phyloP scores from a whole-genome alignment of 768 basidiomycete genomes.

The Phylloporus arenicola region DNA sequence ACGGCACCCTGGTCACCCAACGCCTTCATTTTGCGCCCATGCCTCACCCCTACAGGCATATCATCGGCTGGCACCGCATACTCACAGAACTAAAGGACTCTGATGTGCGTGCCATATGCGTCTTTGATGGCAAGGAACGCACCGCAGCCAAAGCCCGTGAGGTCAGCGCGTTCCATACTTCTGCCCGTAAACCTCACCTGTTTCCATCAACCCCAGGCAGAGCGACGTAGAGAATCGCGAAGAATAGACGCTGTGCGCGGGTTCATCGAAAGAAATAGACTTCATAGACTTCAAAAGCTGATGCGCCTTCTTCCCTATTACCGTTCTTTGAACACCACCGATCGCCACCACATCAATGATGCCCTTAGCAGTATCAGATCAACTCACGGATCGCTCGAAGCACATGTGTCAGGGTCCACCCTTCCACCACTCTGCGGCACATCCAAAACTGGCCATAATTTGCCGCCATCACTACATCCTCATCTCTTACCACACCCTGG shows the following conservation, averaged over 20 bases:
- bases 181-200: neutral
- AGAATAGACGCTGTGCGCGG: conserved; percentile 47
- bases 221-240: conserved; percentile 50
- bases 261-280: conserved; percentile 52
- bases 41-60: conserved; percentile 62
- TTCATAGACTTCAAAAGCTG: conserved; percentile 46
- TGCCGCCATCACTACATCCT: conserved; percentile 4
- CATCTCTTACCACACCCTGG: conserved; percentile 10
- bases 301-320: conserved; percentile 37
- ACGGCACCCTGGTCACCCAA: conserved; percentile 83
- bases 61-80: conserved; percentile 75
- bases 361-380: conserved; percentile 16
- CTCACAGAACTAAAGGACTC: conserved; percentile 54
- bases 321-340: conserved; percentile 27
- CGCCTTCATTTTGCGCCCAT: conserved; percentile 68
- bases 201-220: conserved; percentile 35
- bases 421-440: conserved; percentile 8
- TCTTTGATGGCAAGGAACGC: conserved; percentile 74
- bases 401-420: conserved; percentile 17
- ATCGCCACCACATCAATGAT: conserved; percentile 27
- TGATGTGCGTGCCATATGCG: conserved; percentile 59
- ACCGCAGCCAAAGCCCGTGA: conserved; percentile 65
- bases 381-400: conserved; percentile 2
- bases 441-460: neutral
- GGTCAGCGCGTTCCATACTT: conserved; percentile 36